phyloP scores from a whole-genome alignment of 2,329 filamentous ascomycete genomes.

The Colletotrichum falcatum region DNA sequence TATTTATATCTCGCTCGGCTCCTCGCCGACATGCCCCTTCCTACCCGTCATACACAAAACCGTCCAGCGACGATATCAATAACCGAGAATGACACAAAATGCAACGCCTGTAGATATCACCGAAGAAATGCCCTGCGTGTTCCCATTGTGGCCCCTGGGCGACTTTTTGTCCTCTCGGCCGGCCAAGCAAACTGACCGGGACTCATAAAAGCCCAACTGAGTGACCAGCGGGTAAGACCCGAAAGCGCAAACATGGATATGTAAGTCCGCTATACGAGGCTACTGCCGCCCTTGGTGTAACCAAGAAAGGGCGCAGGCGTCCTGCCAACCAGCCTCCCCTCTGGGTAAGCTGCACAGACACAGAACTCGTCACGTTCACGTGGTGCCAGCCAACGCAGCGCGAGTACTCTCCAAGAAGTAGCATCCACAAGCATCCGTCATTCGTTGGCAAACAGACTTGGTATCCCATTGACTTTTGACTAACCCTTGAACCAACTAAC shows the following conservation, averaged over 20 bases:
- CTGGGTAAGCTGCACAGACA: not conserved
- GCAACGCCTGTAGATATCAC: too few species aligned
- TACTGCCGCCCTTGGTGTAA: slow-evolving; percentile 9
- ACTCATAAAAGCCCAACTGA: slow-evolving; percentile 4
- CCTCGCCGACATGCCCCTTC: not conserved
- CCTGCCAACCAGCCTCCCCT: slow-evolving; percentile 13
- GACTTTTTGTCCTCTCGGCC: not conserved
- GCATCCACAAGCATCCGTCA: slow-evolving; percentile 2
- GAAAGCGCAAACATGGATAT: slow-evolving; percentile 14
- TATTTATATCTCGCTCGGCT: not conserved
- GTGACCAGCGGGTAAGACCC: slow-evolving; percentile 27
- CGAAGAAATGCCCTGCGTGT: not conserved
- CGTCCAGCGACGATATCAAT: not conserved
- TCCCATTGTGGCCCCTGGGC: not conserved
- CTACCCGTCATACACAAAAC: not conserved
- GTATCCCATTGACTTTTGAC: slow-evolving; percentile 37
- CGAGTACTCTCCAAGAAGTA: not conserved
- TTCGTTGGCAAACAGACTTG: slow-evolving; percentile 34
- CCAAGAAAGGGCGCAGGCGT: not conserved
- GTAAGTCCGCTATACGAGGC: slow-evolving; percentile 9
- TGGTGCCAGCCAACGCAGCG: not conserved
- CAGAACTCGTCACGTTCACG: slow-evolving; percentile 12
- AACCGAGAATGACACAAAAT: too few species aligned
- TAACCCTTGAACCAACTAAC: slow-evolving; percentile 14
- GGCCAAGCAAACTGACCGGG: not conserved